Percentiles rank a stretch among this genome's conserved stretches.
These are phyloP conservation scores for Penicillium riverlandense DNA, from an alignment of 495 filamentous ascomycete species.

Conservation along the genomic window DNA sequence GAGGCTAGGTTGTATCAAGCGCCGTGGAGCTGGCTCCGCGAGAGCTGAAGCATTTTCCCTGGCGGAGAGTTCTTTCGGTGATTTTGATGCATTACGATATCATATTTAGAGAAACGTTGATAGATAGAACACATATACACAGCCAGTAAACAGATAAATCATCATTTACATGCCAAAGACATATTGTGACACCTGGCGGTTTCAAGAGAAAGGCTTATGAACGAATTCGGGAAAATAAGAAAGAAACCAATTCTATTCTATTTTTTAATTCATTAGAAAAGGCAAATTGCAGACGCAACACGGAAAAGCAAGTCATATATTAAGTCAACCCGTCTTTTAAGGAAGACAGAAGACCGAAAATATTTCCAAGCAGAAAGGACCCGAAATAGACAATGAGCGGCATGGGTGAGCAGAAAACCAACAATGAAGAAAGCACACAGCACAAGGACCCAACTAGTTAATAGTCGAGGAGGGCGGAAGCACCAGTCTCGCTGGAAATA, in stretches of 20 bases:
- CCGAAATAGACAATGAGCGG: neutral
- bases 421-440: neutral
- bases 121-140: neutral
- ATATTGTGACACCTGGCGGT: too few relatives aligned
- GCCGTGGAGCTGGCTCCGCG: slow-evolving; percentile 11
- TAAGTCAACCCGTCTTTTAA: neutral
- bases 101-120: neutral
- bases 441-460: slow-evolving; percentile 5
- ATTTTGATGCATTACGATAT: too few relatives aligned
- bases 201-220: too few relatives aligned
- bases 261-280: neutral
- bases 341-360: neutral
- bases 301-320: slow-evolving; percentile 2
- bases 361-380: neutral
- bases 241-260: slow-evolving; percentile 1
- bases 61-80: too few relatives aligned
- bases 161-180: too few relatives aligned
- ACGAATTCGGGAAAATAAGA: too few relatives aligned
- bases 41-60: neutral
- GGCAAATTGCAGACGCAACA: neutral
- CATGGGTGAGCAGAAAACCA: neutral
- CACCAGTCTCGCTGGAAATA: slow-evolving; percentile 86
- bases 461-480: slow-evolving; percentile 63
- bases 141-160: too few relatives aligned
- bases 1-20: neutral